phyloP scores from a whole-genome alignment of 495 filamentous ascomycete species.

The Glonium stellatum region DNA sequence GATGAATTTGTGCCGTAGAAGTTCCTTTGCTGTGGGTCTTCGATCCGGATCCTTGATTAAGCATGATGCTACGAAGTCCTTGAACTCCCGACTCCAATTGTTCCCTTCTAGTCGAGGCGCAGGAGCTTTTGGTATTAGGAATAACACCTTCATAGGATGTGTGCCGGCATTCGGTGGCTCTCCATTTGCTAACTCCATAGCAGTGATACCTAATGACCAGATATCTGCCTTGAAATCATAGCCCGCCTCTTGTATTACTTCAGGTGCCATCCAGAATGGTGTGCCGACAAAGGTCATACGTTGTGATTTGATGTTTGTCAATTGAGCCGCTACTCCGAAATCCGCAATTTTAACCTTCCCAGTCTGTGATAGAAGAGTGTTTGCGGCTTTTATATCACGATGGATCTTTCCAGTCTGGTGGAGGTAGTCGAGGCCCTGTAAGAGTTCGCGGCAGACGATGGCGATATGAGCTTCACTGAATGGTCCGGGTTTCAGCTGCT shows the following conservation, averaged over 20 bases:
- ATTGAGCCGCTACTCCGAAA: constrained; percentile 93
- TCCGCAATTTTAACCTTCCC: constrained; percentile 96
- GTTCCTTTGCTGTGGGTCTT: constrained; percentile 76
- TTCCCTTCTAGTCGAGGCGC: constrained; percentile 78
- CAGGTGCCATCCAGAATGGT: constrained; percentile 99
- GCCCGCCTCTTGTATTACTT: constrained; percentile 93
- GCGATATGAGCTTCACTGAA: constrained; percentile 90
- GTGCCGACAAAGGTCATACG: constrained; percentile 98
- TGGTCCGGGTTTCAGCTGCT: constrained; percentile 82
- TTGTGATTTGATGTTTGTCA: constrained; percentile 96
- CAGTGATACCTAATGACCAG: constrained; percentile 95
- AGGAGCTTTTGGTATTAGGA: constrained; percentile 87
- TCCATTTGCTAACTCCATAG: constrained; percentile 86
- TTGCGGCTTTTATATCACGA: constrained; percentile 92
- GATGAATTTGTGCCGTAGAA: constrained; percentile 88
- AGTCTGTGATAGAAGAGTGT: constrained; percentile 76
- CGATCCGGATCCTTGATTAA: constrained; percentile 83
- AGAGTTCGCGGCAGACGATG: constrained; percentile 85
- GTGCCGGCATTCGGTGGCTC: constrained; percentile 86
- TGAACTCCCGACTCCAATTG: constrained; percentile 81
- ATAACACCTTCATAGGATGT: constrained; percentile 98
- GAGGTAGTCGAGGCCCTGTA: constrained; percentile 86
- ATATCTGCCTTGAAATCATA: constrained; percentile 98
- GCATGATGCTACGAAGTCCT: constrained; percentile 85
- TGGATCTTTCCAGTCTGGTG: constrained; percentile 95